Evolutionary conservation across 1,139 yeast species (phyloP).

Genomic region (Nakaseomyces kungkrabaensis): DNA sequence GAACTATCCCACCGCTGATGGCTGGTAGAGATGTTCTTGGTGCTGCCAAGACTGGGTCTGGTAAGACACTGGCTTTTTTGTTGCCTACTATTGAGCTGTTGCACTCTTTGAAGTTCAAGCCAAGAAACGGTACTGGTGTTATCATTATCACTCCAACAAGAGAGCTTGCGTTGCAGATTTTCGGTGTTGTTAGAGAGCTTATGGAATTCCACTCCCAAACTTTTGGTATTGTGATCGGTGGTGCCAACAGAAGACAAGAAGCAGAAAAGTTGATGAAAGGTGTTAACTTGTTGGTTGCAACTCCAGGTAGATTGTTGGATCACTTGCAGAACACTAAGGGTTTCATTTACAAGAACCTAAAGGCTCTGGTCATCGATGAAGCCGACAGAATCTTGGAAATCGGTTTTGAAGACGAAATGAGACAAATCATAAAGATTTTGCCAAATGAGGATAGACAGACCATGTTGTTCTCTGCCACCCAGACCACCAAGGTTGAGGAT

Average conservation of each 20-base stretch:
- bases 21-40: conserved; percentile 96
- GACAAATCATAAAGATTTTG: conserved; percentile 83
- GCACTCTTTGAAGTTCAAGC: conserved; percentile 80
- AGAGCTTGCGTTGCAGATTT: conserved; percentile 90
- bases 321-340: conserved; percentile 94
- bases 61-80: conserved; percentile 90
- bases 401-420: conserved; percentile 98
- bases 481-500: conserved; percentile 97
- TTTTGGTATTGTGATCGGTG: conserved; percentile 94
- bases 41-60: conserved; percentile 98
- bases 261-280: conserved; percentile 92
- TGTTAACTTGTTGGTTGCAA: conserved; percentile 85
- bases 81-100: conserved; percentile 91
- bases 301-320: conserved; percentile 94
- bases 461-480: conserved; percentile 96
- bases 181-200: conserved; percentile 91
- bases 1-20: conserved; percentile 87
- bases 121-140: conserved; percentile 87
- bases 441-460: conserved; percentile 94
- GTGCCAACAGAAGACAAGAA: conserved; percentile 95
- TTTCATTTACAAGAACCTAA: conserved; percentile 85
- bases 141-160: conserved; percentile 82
- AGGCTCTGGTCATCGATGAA: conserved; percentile 90
- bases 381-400: conserved; percentile 95
- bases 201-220: conserved; percentile 87